These are phyloP conservation scores for Rosa rugosa DNA, from an alignment of 306 rosid genomes.

Conservation along the genomic window DNA sequence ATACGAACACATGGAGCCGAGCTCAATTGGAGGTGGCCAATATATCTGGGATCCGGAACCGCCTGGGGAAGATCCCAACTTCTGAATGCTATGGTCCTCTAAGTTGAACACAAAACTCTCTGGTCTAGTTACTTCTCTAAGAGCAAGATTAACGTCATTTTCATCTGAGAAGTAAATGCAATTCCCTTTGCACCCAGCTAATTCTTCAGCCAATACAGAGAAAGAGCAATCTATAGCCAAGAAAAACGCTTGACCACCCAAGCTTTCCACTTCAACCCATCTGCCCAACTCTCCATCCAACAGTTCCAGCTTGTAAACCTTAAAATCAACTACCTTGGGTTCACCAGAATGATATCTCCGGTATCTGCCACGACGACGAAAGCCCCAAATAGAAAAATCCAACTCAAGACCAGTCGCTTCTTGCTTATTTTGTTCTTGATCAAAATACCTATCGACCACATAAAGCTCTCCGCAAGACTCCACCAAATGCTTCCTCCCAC, in stretches of 20 bases:
- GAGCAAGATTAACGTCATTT: slow-evolving; percentile 5
- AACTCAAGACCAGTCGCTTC: not conserved
- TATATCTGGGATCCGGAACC: slow-evolving; percentile 29
- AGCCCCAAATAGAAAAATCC: not conserved
- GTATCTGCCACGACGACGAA: not conserved
- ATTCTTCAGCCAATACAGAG: slow-evolving; percentile 17
- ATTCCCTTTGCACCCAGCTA: slow-evolving; percentile 32
- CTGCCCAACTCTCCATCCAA: slow-evolving; percentile 42
- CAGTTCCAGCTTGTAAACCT: slow-evolving; percentile 33
- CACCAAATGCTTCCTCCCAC: slow-evolving; percentile 61
- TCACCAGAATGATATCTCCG: not conserved
- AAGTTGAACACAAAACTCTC: slow-evolving; percentile 42
- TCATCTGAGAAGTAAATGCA: slow-evolving; percentile 43
- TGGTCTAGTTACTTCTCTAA: slow-evolving; percentile 12
- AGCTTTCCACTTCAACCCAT: slow-evolving; percentile 40
- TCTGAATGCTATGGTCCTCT: slow-evolving; percentile 30
- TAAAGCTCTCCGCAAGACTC: slow-evolving; percentile 63
- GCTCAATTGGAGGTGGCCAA: slow-evolving; percentile 32
- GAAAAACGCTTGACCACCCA: slow-evolving; percentile 34
- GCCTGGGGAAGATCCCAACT: slow-evolving; percentile 25
- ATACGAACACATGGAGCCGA: not conserved
- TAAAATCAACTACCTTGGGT: slow-evolving; percentile 42
- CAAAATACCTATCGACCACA: slow-evolving; percentile 58
- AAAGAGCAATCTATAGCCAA: slow-evolving; percentile 36
- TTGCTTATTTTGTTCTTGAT: not conserved